A percentile compares a stretch with the other conserved stretches of the same genome.
These are phyloP conservation scores for Haplosporangium sp. DNA, from an alignment of 371 early-diverging fungal genomes.

Conservation along the genomic window DNA sequence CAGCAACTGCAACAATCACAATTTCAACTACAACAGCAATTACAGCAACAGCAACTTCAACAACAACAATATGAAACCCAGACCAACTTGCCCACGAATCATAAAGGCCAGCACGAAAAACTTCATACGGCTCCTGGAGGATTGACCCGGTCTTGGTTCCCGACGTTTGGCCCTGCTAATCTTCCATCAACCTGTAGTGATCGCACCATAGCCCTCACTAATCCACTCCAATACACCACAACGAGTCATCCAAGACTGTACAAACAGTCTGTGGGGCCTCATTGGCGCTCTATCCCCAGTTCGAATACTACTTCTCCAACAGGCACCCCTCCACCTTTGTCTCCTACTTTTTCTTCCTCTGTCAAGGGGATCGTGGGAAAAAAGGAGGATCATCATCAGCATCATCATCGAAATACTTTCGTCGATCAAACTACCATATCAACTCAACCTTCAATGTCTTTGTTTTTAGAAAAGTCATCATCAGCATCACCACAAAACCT, in stretches of 20 bases:
- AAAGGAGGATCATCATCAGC: not conserved
- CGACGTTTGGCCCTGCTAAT: slow-evolving; percentile 38
- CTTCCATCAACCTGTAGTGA: slow-evolving; percentile 37
- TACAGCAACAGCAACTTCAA: not conserved
- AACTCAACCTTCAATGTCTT: not conserved
- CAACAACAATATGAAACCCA: slow-evolving; percentile 3
- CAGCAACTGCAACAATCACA: slow-evolving; percentile 11
- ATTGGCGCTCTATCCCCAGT: slow-evolving; percentile 39
- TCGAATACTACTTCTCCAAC: slow-evolving; percentile 13
- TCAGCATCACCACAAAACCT: not conserved
- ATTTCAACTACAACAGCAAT: slow-evolving; percentile 10
- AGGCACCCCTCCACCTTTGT: not conserved
- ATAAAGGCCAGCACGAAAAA: slow-evolving; percentile 31
- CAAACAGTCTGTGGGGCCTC: slow-evolving; percentile 43
- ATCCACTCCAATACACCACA: slow-evolving; percentile 24
- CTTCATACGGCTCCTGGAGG: slow-evolving; percentile 35
- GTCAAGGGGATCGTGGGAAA: not conserved
- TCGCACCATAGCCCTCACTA: slow-evolving; percentile 36
- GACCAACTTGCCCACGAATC: slow-evolving; percentile 20
- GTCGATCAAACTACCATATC: not conserved
- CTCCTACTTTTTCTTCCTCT: slow-evolving; percentile 2
- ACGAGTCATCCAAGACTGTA: slow-evolving; percentile 22
- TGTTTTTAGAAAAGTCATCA: not conserved
- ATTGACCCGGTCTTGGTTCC: slow-evolving; percentile 34
- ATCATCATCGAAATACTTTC: not conserved